phyloP scores from a whole-genome alignment of 306 rosid genomes.

The Sesbania bispinosa region DNA sequence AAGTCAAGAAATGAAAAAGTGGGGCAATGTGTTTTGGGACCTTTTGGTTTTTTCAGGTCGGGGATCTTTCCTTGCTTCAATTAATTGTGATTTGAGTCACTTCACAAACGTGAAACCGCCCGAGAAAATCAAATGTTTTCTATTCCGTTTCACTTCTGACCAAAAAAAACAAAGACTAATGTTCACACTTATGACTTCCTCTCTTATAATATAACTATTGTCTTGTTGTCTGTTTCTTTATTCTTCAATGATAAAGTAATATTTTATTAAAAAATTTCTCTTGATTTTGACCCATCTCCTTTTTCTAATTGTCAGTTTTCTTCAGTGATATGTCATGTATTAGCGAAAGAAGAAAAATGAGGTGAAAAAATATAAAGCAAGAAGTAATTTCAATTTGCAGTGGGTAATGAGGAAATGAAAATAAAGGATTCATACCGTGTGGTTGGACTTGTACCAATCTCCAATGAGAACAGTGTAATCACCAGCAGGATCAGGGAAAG shows the following conservation, averaged over 20 bases:
- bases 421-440: conserved; percentile 61
- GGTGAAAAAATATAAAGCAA: not conserved
- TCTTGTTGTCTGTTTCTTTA: too few species aligned
- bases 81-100: too few species aligned
- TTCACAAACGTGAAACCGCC: too few species aligned
- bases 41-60: not conserved
- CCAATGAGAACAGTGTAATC: conserved; percentile 91
- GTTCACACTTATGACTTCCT: too few species aligned
- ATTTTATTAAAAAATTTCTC: too few species aligned
- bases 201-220: too few species aligned
- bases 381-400: not conserved
- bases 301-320: too few species aligned
- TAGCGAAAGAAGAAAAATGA: not conserved
- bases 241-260: too few species aligned
- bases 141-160: too few species aligned
- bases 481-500: conserved; percentile 82
- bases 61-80: not conserved
- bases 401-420: not conserved
- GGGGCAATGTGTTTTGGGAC: not conserved
- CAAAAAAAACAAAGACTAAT: too few species aligned
- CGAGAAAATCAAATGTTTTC: too few species aligned
- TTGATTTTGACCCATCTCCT: too few species aligned
- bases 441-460: conserved; percentile 88
- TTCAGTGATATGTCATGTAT: not conserved
- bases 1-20: not conserved